Conservation (phyloP, 192 early-diverging fungal genomes). For the Paraglomus occultum region DNA sequence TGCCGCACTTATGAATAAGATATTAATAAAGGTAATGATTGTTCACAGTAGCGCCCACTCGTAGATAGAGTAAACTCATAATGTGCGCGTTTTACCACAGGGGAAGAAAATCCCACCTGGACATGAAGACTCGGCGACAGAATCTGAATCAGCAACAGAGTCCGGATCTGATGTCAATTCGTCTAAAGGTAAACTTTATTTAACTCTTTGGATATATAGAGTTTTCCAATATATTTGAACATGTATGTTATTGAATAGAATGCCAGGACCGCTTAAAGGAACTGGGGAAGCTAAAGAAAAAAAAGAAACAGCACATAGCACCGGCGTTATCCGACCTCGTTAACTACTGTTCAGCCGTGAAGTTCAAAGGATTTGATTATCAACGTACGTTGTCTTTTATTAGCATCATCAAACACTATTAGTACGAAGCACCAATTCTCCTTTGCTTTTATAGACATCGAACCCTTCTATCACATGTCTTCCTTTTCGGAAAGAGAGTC, state of each 20-base stretch:
- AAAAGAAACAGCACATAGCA: slow-evolving; percentile 44
- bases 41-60: slow-evolving; percentile 12
- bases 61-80: not conserved
- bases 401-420: not conserved
- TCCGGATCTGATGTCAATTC: slow-evolving; percentile 42
- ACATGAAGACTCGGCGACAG: slow-evolving; percentile 17
- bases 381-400: slow-evolving; percentile 52
- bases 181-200: slow-evolving; percentile 18
- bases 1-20: slow-evolving; percentile 60
- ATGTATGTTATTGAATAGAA: not conserved
- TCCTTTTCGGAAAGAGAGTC: slow-evolving; percentile 74
- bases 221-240: slow-evolving; percentile 5
- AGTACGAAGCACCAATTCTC: not conserved
- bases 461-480: slow-evolving; percentile 47
- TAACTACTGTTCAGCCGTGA: slow-evolving; percentile 60
- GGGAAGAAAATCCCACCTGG: slow-evolving; percentile 21
- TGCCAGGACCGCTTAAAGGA: slow-evolving; percentile 5
- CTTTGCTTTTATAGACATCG: not conserved
- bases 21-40: slow-evolving; percentile 73
- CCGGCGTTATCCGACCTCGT: slow-evolving; percentile 58
- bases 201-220: not conserved
- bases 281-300: slow-evolving; percentile 30
- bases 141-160: slow-evolving; percentile 39
- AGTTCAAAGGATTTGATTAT: slow-evolving; percentile 57
- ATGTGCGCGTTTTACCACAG: not conserved